Base-by-base conservation (phyloP, 73 alveolate species). In the Paramecium caudatum region DNA sequence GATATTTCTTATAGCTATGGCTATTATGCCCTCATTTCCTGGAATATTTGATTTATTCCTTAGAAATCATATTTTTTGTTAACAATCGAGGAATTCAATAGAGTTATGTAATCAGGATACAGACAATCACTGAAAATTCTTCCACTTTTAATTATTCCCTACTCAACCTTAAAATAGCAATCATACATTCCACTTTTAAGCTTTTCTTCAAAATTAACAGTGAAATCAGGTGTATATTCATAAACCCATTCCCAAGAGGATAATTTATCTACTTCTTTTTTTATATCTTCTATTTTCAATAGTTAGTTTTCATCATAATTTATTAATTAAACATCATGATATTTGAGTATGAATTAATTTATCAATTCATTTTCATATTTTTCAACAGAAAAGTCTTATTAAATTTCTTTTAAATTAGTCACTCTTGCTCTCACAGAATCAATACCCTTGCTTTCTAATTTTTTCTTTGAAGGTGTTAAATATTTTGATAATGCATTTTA, bases 141-240 rank as follows among this genome's bases (percentile, higher is more conserved):
- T 34, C 91, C 48, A 13, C 37, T 47, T 17, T 49, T 10, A 13
- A 91, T 39, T 5, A 47, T 86, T 30, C 96, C 95, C 5, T 93
- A 87, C 46, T 83, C 50, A 1, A 95, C 98, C 8, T 95, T 90
- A 69, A 95, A 69, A 47, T 94, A 82, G 7, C 95, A 61, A 70
- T 95, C 98, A 4, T 95, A 33, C 13, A 81, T 55, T 15, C 98
- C 99, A 98, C 98, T 95, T n/a, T 91, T 90, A 74, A 96, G 95
- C 61, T 94, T 94, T 62, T 82, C 93, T 69, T 96, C 98, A 21
- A 96, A 63, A 78, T 82, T 70, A 39, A 94, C 91, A 3, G 96
- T 82, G 81, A 96, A 96, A 4, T 90, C 39, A 23, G 99, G 99
- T 36, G 97, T 91, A 62, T 91, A 91, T n/a, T 98, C 97, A 90